Evolutionary conservation across 129 eudicot genomes (phyloP).

Genomic region (Pittosporum tobira): DNA sequence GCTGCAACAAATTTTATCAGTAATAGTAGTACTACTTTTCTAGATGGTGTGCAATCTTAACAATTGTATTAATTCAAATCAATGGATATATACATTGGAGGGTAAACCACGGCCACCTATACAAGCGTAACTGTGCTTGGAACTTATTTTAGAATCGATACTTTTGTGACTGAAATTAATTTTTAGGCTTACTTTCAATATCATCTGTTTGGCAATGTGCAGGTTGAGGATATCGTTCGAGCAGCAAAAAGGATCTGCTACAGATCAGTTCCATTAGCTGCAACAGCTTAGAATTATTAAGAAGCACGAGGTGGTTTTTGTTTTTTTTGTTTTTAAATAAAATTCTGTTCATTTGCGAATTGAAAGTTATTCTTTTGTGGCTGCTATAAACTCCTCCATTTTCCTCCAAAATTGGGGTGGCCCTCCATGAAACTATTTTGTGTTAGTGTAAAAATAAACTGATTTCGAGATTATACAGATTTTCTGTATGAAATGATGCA

Average conservation of each 20-base stretch:
- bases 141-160: no score
- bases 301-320: background rate
- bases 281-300: conserved; percentile 20
- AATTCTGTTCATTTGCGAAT: background rate
- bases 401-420: conserved; percentile 1
- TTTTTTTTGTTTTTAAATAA: no score
- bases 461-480: background rate
- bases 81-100: no score
- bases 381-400: background rate
- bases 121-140: no score
- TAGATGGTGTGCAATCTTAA: no score
- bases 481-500: background rate
- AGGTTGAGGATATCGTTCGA: conserved; percentile 65
- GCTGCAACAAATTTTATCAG: no score
- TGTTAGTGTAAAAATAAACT: background rate
- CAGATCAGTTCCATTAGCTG: conserved; percentile 32
- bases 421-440: no score
- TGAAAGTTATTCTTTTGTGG: background rate
- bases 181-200: background rate
- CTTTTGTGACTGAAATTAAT: background rate
- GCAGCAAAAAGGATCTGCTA: conserved; percentile 56
- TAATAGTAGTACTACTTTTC: no score
- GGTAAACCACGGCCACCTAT: no score
- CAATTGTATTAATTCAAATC: background rate
- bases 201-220: conserved; percentile 5